A percentile compares a stretch with the other conserved stretches of the same genome.
Conservation (phyloP, 371 early-diverging fungal species). For the Haplosporangium sp. region DNA sequence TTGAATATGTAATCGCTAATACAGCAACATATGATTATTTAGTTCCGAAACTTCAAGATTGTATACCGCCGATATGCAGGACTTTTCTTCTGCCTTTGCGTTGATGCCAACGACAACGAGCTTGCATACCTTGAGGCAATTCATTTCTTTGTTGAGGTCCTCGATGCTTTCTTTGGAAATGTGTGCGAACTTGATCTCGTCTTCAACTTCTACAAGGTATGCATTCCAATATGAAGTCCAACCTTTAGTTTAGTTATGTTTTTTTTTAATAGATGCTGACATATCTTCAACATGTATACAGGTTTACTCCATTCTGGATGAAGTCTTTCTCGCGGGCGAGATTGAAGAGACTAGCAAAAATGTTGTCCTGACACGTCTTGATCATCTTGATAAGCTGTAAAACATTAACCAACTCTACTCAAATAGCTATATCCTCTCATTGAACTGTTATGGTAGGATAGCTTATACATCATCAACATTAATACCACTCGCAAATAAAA, state of each 20-base stretch:
- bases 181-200: constrained; percentile 98
- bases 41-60: constrained; percentile 94
- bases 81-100: constrained; percentile 97
- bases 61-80: constrained; percentile 98
- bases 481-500: constrained; percentile 17
- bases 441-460: background rate
- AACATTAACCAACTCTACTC: constrained; percentile 24
- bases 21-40: background rate
- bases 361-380: constrained; percentile 77
- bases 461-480: background rate
- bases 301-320: constrained; percentile 97
- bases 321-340: constrained; percentile 97
- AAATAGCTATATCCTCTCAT: background rate
- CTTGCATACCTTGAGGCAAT: constrained; percentile 94
- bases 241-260: background rate
- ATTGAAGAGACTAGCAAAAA: constrained; percentile 95
- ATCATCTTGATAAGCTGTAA: constrained; percentile 84
- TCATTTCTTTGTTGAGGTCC: constrained; percentile 97
- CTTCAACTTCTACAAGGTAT: constrained; percentile 95
- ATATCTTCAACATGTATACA: constrained; percentile 23
- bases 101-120: constrained; percentile 97
- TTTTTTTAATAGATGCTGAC: too few species aligned
- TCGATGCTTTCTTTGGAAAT: constrained; percentile 97
- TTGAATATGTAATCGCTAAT: background rate
- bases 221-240: background rate